Percentiles rank a stretch among this genome's conserved stretches.
Conservation (phyloP, 768 basidiomycete genomes). For the Macrocybe gigantea region DNA sequence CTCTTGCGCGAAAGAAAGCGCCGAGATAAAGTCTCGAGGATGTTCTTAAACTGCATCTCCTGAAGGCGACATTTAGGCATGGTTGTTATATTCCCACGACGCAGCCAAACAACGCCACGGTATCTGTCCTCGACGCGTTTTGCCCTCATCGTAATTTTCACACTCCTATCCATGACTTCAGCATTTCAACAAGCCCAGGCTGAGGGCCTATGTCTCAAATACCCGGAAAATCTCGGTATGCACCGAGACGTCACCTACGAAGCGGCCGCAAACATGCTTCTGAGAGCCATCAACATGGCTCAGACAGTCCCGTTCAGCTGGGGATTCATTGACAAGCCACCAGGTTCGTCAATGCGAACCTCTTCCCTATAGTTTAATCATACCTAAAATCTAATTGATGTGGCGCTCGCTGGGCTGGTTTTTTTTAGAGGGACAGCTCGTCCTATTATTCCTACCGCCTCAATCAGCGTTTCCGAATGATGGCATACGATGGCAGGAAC, state of each 20-base stretch:
- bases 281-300: constrained; percentile 53
- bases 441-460: constrained; percentile 60
- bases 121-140: too few species aligned
- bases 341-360: constrained; percentile 37
- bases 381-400: too few species aligned
- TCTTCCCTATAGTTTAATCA: neutral
- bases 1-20: too few species aligned
- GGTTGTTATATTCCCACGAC: constrained; percentile 7
- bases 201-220: constrained; percentile 65
- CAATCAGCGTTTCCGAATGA: constrained; percentile 64
- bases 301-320: constrained; percentile 59
- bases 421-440: constrained; percentile 53
- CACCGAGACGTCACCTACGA: constrained; percentile 54
- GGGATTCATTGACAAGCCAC: constrained; percentile 74
- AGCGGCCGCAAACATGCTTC: constrained; percentile 51
- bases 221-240: constrained; percentile 57
- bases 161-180: constrained; percentile 3
- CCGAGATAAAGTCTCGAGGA: too few species aligned
- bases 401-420: neutral
- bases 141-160: too few species aligned
- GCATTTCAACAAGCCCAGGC: constrained; percentile 40
- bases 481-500: constrained; percentile 72
- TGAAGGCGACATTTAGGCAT: too few species aligned
- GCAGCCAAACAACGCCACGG: constrained; percentile 9
- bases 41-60: too few species aligned